These are phyloP conservation scores for Favolaschia claudopus DNA, from an alignment of 768 basidiomycete species.

Conservation along the genomic window DNA sequence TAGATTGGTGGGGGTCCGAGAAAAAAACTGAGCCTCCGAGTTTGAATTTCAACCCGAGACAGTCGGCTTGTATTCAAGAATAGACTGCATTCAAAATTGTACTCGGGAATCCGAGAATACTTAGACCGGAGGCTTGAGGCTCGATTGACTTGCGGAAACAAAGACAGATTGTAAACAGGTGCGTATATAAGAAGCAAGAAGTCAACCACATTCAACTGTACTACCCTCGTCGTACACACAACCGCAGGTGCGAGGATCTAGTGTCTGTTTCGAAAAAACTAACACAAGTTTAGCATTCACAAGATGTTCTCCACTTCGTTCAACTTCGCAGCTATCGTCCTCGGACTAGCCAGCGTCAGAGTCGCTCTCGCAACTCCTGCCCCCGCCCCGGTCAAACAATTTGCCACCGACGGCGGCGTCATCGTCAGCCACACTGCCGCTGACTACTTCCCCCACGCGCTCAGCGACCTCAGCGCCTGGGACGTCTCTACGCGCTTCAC, in stretches of 20 bases:
- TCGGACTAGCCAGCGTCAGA: constrained; percentile 8
- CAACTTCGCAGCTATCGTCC: constrained; percentile 6
- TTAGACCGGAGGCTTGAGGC: too few species aligned
- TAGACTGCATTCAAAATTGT: too few species aligned
- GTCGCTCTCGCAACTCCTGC: constrained; percentile 1
- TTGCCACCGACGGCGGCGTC: constrained; percentile 12
- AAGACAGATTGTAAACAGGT: too few species aligned
- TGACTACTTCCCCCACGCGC: constrained; percentile 6
- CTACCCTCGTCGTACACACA: constrained; percentile 7
- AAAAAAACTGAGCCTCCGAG: too few species aligned
- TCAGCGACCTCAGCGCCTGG: constrained; percentile 8
- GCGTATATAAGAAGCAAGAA: constrained; percentile 6
- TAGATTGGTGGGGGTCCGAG: too few species aligned
- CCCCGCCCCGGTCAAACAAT: constrained; percentile 5
- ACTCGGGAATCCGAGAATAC: too few species aligned
- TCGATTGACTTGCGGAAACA: too few species aligned
- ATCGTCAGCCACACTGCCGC: constrained; percentile 7
- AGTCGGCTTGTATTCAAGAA: too few species aligned
- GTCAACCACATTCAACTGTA: constrained; percentile 2
- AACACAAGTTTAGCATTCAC: background rate
- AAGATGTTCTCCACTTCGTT: constrained; percentile 9
- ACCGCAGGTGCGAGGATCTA: too few species aligned
- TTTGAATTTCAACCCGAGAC: too few species aligned
- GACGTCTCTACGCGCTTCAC: constrained; percentile 9
- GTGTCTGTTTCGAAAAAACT: too few species aligned